Percentiles rank a stretch among this genome's conserved stretches.
These are phyloP conservation scores for Larix kaempferi DNA, from an alignment of 75 land plant genomes.

Conservation along the genomic window DNA sequence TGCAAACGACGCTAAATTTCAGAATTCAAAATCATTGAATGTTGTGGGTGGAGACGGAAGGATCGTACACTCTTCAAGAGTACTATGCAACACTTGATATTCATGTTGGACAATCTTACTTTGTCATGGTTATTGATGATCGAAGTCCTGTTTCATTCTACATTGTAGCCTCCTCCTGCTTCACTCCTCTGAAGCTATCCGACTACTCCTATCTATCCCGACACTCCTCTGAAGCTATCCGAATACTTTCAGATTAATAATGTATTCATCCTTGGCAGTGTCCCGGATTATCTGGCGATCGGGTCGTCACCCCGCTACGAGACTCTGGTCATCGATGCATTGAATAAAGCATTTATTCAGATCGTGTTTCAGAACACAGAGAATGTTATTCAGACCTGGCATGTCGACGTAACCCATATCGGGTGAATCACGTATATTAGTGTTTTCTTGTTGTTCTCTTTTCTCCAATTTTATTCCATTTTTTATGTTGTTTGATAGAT, in stretches of 20 bases:
- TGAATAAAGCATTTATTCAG: conserved; percentile 60
- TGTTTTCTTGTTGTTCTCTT: too few species aligned
- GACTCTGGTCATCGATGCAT: conserved; percentile 61
- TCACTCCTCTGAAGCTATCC: too few species aligned
- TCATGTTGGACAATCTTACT: conserved; percentile 67
- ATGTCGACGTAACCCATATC: conserved; percentile 76
- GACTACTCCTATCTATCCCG: conserved; percentile 44
- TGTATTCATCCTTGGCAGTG: conserved; percentile 61
- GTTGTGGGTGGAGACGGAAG: conserved; percentile 65
- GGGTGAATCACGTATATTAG: too few species aligned
- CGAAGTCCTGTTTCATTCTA: conserved; percentile 40
- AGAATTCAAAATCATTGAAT: conserved; percentile 60
- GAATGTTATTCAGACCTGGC: conserved; percentile 78
- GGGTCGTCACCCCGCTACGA: conserved; percentile 36
- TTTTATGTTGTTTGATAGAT: too few species aligned
- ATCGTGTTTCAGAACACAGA: conserved; percentile 83
- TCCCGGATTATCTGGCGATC: conserved; percentile 50
- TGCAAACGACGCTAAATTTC: conserved; percentile 54
- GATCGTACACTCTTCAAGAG: conserved; percentile 52
- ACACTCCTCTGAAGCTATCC: conserved; percentile 83
- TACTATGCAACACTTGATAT: conserved; percentile 50
- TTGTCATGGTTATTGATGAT: conserved; percentile 62
- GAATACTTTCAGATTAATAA: conserved; percentile 76
- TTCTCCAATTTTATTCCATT: too few species aligned
- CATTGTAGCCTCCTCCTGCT: conserved; percentile 55